Conservation (phyloP, 805 yeast genomes). For the Wickerhamiella brachini region DNA sequence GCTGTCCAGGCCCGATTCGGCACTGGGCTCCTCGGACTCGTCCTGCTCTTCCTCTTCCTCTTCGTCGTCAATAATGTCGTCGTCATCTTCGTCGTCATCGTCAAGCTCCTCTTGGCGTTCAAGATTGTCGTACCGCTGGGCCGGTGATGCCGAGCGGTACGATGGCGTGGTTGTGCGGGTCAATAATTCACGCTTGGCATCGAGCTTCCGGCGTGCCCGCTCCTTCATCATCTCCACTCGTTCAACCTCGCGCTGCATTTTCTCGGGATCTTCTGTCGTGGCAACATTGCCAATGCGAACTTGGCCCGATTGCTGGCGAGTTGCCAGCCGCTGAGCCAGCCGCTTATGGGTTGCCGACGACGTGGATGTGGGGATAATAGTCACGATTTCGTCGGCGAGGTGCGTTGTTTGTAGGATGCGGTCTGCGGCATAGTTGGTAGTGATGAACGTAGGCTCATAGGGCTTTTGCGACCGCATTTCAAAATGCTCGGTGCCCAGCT, state of each 20-base stretch:
- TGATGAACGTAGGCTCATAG: slow-evolving; percentile 56
- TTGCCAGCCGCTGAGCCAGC: slow-evolving; percentile 39
- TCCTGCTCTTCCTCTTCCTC: slow-evolving; percentile 28
- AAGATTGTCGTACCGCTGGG: neutral
- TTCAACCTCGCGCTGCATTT: slow-evolving; percentile 30
- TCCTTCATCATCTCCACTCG: slow-evolving; percentile 26
- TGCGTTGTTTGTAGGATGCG: slow-evolving; percentile 59
- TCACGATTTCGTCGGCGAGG: slow-evolving; percentile 48
- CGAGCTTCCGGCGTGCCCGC: slow-evolving; percentile 30
- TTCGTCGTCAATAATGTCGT: slow-evolving; percentile 18
- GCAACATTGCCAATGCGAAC: slow-evolving; percentile 25
- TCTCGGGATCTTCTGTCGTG: slow-evolving; percentile 33
- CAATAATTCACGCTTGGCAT: slow-evolving; percentile 23
- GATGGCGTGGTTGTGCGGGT: slow-evolving; percentile 11
- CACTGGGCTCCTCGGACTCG: slow-evolving; percentile 20
- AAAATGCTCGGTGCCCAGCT: slow-evolving; percentile 75
- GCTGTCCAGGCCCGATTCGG: slow-evolving; percentile 13
- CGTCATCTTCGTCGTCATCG: slow-evolving; percentile 15
- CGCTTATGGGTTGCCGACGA: slow-evolving; percentile 67
- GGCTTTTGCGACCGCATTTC: slow-evolving; percentile 52
- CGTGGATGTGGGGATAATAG: slow-evolving; percentile 84
- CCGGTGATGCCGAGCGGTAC: slow-evolving; percentile 5
- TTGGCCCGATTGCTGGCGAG: slow-evolving; percentile 18
- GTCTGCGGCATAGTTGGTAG: slow-evolving; percentile 54
- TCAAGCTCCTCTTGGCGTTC: neutral